Conservation (phyloP, 1,284 basidiomycete species). For the Pholiota adiposa region DNA sequence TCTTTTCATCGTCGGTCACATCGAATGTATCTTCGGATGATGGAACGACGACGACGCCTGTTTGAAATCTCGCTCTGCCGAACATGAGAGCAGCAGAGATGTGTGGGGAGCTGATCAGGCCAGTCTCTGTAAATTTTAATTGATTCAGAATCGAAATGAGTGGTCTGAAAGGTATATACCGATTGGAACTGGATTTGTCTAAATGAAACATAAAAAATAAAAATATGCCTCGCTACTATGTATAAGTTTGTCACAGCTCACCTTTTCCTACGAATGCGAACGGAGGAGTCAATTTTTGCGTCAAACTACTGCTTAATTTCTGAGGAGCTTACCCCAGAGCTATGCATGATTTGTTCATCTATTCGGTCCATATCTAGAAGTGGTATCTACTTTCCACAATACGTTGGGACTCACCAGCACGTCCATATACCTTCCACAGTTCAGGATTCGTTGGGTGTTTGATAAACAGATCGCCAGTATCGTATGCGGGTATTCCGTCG, state of each 20-base stretch:
- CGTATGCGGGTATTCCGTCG: constrained; percentile 6
- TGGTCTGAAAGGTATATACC: not conserved
- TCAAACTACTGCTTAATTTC: not conserved
- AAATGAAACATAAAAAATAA: too few species aligned
- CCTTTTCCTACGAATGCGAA: constrained; percentile 7
- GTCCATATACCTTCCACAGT: constrained; percentile 6
- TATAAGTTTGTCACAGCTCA: too few species aligned
- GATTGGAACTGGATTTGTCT: constrained; percentile 12
- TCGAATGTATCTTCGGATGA: not conserved
- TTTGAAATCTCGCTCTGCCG: constrained; percentile 5
- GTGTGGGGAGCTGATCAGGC: not conserved
- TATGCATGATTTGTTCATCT: constrained; percentile 14
- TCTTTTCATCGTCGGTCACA: not conserved
- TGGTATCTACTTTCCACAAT: too few species aligned
- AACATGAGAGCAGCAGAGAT: constrained; percentile 8
- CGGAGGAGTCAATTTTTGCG: not conserved
- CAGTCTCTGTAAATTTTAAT: not conserved
- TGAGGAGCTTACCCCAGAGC: constrained; percentile 1
- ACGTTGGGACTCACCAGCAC: constrained; percentile 10
- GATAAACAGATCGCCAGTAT: constrained; percentile 4
- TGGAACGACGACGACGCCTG: constrained; percentile 5
- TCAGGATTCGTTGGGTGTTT: constrained; percentile 3
- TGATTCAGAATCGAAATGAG: not conserved
- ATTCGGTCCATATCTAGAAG: too few species aligned
- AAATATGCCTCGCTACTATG: too few species aligned